Evolutionary conservation across 768 basidiomycete species (phyloP), one percentile per base, ranked within the genome.

Genomic region (Tylopilus felleus): DNA sequence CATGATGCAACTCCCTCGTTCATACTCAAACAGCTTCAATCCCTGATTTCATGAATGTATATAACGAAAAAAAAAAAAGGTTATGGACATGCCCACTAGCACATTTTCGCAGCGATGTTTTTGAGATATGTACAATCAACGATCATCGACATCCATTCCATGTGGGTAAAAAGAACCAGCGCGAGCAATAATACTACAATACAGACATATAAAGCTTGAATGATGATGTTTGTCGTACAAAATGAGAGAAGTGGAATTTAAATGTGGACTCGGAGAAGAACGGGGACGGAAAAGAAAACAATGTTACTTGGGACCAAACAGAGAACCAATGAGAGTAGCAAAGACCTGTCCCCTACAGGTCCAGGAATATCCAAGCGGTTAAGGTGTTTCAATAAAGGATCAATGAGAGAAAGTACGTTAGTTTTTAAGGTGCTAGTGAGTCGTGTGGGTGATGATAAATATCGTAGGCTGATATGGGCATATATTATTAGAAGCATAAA

Each of bases 151-250:
- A 55, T 61, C 61, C 64, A 53, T 63, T 65, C 55, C 68, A 51
- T 60, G 63, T 45, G 60, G 60, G 60, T 61, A 63, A 58, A 51
- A 49, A 53, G 21, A 28, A 53, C 45, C 41, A 46, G 57, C 62
- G 57, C 63, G 33, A 40, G 45, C 33, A 48, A 48, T 47, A 58
- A 59, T 41, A 55, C 59, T 72, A 71, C 53, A 56, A 53, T 71
- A 70, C 69, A 71, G 31, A 66, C 55, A 61, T 60, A 62, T 60
- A 59, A 56, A 19, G n/a, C 47, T 52, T 47, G 40, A 44, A 50
- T 31, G 44, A 49, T 60, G 52, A 69, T 67, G 65, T 65, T 65
- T 61, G 60, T 53, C 66, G 61, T 68, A 68, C 65, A 53, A 49
- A 36, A 19, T 47, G 44, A 40, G 56, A 28, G 36, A 35, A 5